Evolutionary conservation across 371 early-diverging fungal species (phyloP).

Genomic region (Umbelopsis sp.): DNA sequence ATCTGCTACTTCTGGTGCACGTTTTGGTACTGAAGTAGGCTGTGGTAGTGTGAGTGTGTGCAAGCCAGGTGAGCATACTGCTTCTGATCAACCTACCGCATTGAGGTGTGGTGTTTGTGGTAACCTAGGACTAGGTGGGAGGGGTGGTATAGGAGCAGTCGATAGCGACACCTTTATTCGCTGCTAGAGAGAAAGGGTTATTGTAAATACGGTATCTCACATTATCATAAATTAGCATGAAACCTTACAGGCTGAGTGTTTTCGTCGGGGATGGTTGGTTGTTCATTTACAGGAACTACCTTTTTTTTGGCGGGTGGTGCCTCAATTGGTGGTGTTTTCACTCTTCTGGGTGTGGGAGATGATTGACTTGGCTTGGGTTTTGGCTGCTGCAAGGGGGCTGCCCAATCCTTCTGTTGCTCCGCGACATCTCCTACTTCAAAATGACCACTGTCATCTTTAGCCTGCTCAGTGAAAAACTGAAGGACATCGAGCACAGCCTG

Average conservation of each 20-base stretch:
- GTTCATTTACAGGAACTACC: background rate
- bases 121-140: conserved; percentile 1
- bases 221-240: background rate
- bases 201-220: background rate
- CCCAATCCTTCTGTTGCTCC: conserved; percentile 21
- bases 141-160: conserved; percentile 7
- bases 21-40: background rate
- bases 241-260: background rate
- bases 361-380: conserved; percentile 14
- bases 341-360: conserved; percentile 1
- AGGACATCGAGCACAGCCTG: conserved; percentile 95
- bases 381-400: conserved; percentile 7
- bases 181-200: background rate
- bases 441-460: conserved; percentile 55
- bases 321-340: conserved; percentile 18
- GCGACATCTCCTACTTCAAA: conserved; percentile 23
- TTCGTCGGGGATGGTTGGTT: background rate
- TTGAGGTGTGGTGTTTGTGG: background rate
- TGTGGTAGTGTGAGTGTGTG: background rate
- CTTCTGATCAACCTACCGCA: background rate
- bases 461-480: conserved; percentile 91
- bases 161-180: background rate
- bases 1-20: conserved; percentile 5
- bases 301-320: background rate
- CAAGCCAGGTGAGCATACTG: background rate